Conservation (phyloP, 2,329 filamentous ascomycete genomes). For the Fusarium buharicum region DNA sequence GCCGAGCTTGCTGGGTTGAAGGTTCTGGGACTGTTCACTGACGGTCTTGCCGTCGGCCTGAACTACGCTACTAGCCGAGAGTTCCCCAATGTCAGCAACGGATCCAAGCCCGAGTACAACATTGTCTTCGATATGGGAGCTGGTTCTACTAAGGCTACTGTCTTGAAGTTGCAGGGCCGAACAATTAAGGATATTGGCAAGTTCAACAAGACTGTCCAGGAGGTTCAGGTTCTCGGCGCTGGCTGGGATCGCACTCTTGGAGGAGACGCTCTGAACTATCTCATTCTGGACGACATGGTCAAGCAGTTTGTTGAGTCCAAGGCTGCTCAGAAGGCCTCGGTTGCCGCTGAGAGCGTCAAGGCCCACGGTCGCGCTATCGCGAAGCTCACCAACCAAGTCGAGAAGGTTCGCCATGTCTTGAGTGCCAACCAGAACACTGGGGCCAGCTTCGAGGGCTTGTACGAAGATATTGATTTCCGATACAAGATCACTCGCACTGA, state of each 20-base stretch:
- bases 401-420: slow-evolving; percentile 85
- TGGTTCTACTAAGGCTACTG: slow-evolving; percentile 88
- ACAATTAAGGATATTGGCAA: slow-evolving; percentile 91
- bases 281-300: slow-evolving; percentile 91
- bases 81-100: slow-evolving; percentile 85
- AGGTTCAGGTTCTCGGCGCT: slow-evolving; percentile 86
- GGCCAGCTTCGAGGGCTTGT: slow-evolving; percentile 86
- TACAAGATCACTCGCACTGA: slow-evolving; percentile 84
- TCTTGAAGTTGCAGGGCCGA: slow-evolving; percentile 89
- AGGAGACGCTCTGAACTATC: slow-evolving; percentile 86
- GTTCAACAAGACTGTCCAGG: slow-evolving; percentile 96
- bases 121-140: slow-evolving; percentile 98
- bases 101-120: slow-evolving; percentile 88
- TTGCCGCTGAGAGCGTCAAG: slow-evolving; percentile 72
- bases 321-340: slow-evolving; percentile 71
- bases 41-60: slow-evolving; percentile 90
- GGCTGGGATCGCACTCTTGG: slow-evolving; percentile 92
- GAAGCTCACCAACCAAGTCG: slow-evolving; percentile 92
- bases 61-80: slow-evolving; percentile 94
- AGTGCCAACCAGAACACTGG: slow-evolving; percentile 90
- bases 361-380: slow-evolving; percentile 85
- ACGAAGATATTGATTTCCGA: slow-evolving; percentile 91
- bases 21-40: slow-evolving; percentile 84
- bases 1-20: slow-evolving; percentile 89
- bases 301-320: slow-evolving; percentile 78